These are phyloP conservation scores for Mucor indicus DNA, from an alignment of 371 early-diverging fungal species.

Conservation along the genomic window DNA sequence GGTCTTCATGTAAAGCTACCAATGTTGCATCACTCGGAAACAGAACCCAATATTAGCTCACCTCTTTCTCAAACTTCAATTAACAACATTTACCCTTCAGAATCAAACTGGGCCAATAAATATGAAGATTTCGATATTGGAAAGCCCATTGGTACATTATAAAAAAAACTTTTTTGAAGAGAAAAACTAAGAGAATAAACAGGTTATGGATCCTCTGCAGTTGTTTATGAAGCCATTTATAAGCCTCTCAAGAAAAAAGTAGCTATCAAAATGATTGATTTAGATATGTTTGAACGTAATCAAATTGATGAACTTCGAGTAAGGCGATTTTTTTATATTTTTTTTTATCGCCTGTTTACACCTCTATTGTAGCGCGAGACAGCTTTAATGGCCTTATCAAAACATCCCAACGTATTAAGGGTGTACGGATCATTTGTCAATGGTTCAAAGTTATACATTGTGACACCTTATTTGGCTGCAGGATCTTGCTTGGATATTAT, in stretches of 20 bases:
- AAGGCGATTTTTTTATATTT: conserved; percentile 5
- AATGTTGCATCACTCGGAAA: conserved; percentile 12
- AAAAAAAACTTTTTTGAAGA: neutral
- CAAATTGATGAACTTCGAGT: conserved; percentile 91
- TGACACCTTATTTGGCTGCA: conserved; percentile 78
- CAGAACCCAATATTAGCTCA: conserved; percentile 6
- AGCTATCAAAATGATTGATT: conserved; percentile 86
- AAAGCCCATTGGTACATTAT: conserved; percentile 36
- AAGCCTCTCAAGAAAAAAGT: conserved; percentile 70
- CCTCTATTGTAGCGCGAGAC: conserved; percentile 66
- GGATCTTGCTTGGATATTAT: conserved; percentile 91
- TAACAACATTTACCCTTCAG: conserved; percentile 12
- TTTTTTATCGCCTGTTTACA: neutral
- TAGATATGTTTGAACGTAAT: conserved; percentile 91
- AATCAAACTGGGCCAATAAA: conserved; percentile 31
- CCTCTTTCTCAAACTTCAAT: conserved; percentile 1
- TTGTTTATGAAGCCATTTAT: conserved; percentile 80
- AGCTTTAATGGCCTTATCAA: conserved; percentile 82
- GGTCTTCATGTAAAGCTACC: conserved; percentile 18
- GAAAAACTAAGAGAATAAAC: neutral
- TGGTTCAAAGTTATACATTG: conserved; percentile 76
- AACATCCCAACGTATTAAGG: conserved; percentile 80
- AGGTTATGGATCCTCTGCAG: conserved; percentile 91
- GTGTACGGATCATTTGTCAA: conserved; percentile 83
- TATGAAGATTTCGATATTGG: conserved; percentile 48